Evolutionary conservation across 2,329 filamentous ascomycete species (phyloP), one percentile per base, ranked within the genome.

Genomic region (Trematosphaeria pertusa): DNA sequence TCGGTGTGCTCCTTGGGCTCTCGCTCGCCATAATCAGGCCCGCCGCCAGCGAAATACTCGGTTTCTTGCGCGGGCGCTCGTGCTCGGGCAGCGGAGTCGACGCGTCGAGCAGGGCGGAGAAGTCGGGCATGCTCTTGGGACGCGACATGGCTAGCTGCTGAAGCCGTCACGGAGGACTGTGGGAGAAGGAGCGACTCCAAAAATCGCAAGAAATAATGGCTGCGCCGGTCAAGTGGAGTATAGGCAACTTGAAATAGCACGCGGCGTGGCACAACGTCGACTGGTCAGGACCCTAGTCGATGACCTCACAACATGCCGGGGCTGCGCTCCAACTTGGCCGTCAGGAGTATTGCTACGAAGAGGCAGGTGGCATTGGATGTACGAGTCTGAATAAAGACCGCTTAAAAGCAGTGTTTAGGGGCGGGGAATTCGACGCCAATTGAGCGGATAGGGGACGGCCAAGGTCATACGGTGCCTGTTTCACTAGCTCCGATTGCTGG

Each of bases 121-220:
- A 69, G 37, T 71, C 67, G 36, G 65, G 56, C 65, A 71, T 69
- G 52, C 65, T 68, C 41, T 65, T 68, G 7, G 68, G 65, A 24
- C 68, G 58, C 9, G 64, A 51, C 61, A 67, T 64, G 17, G 46
- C 37, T 51, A 36, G 17, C 17, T 33, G 24, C 11, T 33, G 7
- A 20, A 24, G 18, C 19, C 38, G 12, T 47, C 26, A 48, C 38
- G 43, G 45, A 50, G 2, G 37, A 33, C 15, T 24, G 15, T 14
- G 34, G 17, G 22, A 24, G 42, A 38, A 42, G 35, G 22, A 19
- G 21, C n/a, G 43, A 20, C 20, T n/a, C 24, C 21, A 17, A 24
- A 5, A 42, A 31, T 12, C n/a, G 28, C 30, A 14, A 42, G 38
- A 17, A 15, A 33, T 24, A 20, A 12, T 21, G 22, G 17, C 20